phyloP scores from a whole-genome alignment of 208 protist genomes.

The Naegleria fowleri region DNA sequence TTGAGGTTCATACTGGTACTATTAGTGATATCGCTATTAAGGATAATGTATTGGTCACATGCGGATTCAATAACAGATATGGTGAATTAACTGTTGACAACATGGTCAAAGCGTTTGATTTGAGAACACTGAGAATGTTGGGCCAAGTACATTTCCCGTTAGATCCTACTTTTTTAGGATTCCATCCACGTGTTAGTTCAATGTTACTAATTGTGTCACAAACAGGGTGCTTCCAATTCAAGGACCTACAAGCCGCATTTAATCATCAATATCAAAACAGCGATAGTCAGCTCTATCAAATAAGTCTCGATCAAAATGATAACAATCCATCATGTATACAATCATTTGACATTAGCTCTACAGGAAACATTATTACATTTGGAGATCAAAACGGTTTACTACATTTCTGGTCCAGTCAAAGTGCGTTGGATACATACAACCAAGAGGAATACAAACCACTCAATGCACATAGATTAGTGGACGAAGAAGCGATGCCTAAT shows the following conservation, averaged over 20 bases:
- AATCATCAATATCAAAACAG: background rate
- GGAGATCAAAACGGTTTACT: background rate
- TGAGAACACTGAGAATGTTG: background rate
- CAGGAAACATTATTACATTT: background rate
- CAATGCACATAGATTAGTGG: background rate
- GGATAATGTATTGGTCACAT: background rate
- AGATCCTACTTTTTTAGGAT: background rate
- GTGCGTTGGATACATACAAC: background rate
- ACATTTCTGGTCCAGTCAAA: background rate
- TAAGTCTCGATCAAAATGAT: background rate
- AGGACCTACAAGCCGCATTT: background rate
- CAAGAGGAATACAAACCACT: background rate
- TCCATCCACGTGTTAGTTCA: background rate
- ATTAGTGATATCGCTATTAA: background rate
- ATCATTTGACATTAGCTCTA: background rate
- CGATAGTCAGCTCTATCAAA: background rate
- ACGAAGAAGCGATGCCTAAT: background rate
- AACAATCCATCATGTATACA: background rate
- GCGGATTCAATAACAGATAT: slow-evolving; percentile 3
- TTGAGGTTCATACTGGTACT: background rate
- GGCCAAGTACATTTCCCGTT: background rate
- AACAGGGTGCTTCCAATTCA: slow-evolving; percentile 2
- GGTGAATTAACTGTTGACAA: background rate
- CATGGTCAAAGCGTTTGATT: slow-evolving; percentile 6
- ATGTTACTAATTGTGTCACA: background rate